These are phyloP conservation scores for Cordyceps cicadae DNA, from an alignment of 2,329 filamentous ascomycete species.

Conservation along the genomic window DNA sequence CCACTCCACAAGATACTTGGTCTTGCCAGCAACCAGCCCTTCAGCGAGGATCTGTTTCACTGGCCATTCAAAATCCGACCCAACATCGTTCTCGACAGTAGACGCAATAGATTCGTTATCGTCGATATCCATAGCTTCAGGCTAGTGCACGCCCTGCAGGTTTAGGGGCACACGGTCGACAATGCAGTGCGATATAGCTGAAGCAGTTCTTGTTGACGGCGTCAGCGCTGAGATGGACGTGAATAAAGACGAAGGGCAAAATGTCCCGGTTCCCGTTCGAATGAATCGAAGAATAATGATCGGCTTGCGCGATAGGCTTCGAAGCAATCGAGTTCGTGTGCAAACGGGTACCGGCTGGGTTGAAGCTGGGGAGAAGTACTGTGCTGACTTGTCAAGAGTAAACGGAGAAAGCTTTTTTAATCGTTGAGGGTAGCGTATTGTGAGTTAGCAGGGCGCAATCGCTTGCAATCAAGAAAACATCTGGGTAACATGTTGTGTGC, in stretches of 20 bases:
- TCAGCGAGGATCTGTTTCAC: conserved; percentile 47
- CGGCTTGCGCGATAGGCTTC: neutral
- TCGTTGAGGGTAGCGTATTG: neutral
- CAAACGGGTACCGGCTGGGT: neutral
- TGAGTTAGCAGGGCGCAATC: neutral
- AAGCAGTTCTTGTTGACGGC: no score
- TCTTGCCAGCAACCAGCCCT: conserved; percentile 20
- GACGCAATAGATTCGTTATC: conserved; percentile 27
- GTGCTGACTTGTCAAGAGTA: neutral
- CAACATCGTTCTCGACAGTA: conserved; percentile 24
- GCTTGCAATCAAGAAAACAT: neutral
- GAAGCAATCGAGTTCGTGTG: neutral
- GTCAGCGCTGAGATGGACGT: neutral
- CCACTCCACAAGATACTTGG: conserved; percentile 31
- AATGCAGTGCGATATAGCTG: neutral
- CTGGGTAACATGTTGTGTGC: neutral
- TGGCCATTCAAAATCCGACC: conserved; percentile 37
- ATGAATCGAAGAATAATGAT: neutral
- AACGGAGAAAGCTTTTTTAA: neutral
- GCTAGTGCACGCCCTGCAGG: neutral
- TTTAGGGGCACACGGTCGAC: neutral
- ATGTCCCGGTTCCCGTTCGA: neutral
- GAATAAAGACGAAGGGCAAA: neutral
- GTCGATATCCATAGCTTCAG: conserved; percentile 9
- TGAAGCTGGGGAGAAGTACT: neutral